Base-by-base conservation (phyloP, 257 asterid genomes). In the Penstemon davidsonii region DNA sequence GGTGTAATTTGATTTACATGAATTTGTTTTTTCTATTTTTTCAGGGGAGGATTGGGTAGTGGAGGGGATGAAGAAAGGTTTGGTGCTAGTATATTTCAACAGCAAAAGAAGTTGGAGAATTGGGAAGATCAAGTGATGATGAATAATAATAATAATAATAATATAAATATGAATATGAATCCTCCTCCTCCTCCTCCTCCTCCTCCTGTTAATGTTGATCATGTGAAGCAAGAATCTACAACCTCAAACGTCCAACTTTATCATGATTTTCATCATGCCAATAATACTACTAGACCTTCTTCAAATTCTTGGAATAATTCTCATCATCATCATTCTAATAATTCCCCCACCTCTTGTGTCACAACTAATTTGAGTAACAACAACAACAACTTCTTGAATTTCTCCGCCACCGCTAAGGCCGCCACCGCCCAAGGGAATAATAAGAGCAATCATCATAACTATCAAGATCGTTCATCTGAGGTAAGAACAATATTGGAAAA, bases 51-150 rank as follows among this genome's bases (percentile, higher is more conserved):
- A 70, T 8, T 82, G 64, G 79, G 74, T 4, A 52, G 52, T 60
- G 80, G 76, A 5, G 84, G 79, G 5, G 92, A 86, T 61, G 88
- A 86, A 39, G 89, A 87, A 68, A 79, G 89, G 71, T 81, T 55
- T 52, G 88, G 84, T 15, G 82, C 62, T 1, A 68, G 84, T 77
- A 78, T 79, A 60, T 91, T 81, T 78, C 87, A 81, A 42, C 82
- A 81, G 11, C 80, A 78, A 62, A 85, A 85, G 90, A 86, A 88
- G 74, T 36, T 85, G 75, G 95, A 88, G 61, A 88, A 74, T 54
- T 87, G 97, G 96, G 96, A 87, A 68, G 87, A 83, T 44, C 91
- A 85, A 67, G 81, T 73, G 41, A 53, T 82, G 79, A 83, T 84
- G 75, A 80, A 72, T 56, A 79, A 86, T 36, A 15, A 15, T 15